phyloP scores from a whole-genome alignment of 2,329 filamentous ascomycete species.

The Simplicillium aogashimaense region DNA sequence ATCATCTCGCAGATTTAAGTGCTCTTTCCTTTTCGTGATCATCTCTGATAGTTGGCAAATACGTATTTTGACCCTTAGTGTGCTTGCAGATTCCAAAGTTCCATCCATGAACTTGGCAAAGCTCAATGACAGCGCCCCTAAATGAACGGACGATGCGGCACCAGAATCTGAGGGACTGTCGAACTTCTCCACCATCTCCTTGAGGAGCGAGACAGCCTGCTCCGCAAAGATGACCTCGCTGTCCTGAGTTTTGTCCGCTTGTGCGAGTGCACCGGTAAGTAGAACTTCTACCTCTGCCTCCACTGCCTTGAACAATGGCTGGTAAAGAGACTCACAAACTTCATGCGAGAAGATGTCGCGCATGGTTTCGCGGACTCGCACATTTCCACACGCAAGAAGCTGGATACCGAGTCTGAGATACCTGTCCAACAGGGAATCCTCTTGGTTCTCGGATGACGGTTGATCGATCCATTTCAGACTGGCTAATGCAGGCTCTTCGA shows the following conservation, averaged over 20 bases:
- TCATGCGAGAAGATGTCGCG: slow-evolving; percentile 58
- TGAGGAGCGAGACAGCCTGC: slow-evolving; percentile 54
- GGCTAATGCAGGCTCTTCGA: slow-evolving; percentile 48
- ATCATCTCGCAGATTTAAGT: slow-evolving; percentile 58
- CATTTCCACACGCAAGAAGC: slow-evolving; percentile 52
- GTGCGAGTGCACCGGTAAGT: slow-evolving; percentile 45
- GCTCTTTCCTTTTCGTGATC: slow-evolving; percentile 56
- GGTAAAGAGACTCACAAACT: slow-evolving; percentile 50
- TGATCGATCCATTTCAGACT: slow-evolving; percentile 57
- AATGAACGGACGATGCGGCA: slow-evolving; percentile 51
- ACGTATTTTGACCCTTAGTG: slow-evolving; percentile 56
- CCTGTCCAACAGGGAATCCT: slow-evolving; percentile 48
- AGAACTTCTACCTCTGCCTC: slow-evolving; percentile 55
- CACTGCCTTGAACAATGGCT: slow-evolving; percentile 54
- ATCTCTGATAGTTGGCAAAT: slow-evolving; percentile 58
- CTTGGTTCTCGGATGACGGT: slow-evolving; percentile 45
- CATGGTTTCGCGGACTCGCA: slow-evolving; percentile 56
- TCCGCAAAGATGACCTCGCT: slow-evolving; percentile 57
- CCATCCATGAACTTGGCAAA: slow-evolving; percentile 59
- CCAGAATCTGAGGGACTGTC: slow-evolving; percentile 54
- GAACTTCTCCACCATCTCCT: slow-evolving; percentile 52
- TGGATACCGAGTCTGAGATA: slow-evolving; percentile 57
- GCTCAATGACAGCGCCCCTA: slow-evolving; percentile 53
- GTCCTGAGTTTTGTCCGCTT: slow-evolving; percentile 42
- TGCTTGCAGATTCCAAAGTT: slow-evolving; percentile 42